Evolutionary conservation across 2,329 filamentous ascomycete genomes (phyloP), one percentile per base, ranked within the genome.

Genomic region (Diplodia intermedia): DNA sequence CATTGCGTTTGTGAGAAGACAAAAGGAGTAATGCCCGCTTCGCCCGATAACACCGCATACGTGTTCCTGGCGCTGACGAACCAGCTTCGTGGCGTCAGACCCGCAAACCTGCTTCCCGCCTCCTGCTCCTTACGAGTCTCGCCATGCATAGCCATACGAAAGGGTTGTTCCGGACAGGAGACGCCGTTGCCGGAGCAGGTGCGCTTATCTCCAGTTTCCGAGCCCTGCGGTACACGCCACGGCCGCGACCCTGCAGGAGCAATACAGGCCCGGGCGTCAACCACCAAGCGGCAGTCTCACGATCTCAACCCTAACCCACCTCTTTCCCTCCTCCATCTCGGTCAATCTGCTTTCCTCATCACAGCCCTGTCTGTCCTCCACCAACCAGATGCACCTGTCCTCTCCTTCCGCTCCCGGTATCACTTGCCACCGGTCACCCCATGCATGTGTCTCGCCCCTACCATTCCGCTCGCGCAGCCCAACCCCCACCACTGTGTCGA

Each of bases 261-360:
- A n/a, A 47, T 47, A 47, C 18, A n/a, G 40, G 18, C 40, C 40
- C 18, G 40, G 40, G 40, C 40, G 40, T 66, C 63, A 66, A 66
- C 63, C 63, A 49, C 53, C 63, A 49, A 57, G 63, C 40, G 63
- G 63, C 38, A 67, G 43, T 60, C 65, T 57, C 31, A 52, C 65
- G 33, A 67, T 52, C 54, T 67, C 65, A 56, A 67, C 65, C 43
- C 65, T 57, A 23, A 67, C 65, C 65, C 55, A 54, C 55, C 65
- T 55, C 47, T 61, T 61, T 14, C n/a, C 53, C 26, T 54, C 36
- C 2, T 38, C 38, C 14, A 12, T 38, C 38, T 49, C 52, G 33
- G 40, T 14, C 50, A 20, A 12, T n/a, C 33, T 43, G 50, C 49
- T 65, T 38, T 57, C 53, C 26, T 66, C 63, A 29, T 40, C 50